These are phyloP conservation scores for Ophiostoma triangulosporum DNA, from an alignment of 2,329 filamentous ascomycete species.

Conservation along the genomic window DNA sequence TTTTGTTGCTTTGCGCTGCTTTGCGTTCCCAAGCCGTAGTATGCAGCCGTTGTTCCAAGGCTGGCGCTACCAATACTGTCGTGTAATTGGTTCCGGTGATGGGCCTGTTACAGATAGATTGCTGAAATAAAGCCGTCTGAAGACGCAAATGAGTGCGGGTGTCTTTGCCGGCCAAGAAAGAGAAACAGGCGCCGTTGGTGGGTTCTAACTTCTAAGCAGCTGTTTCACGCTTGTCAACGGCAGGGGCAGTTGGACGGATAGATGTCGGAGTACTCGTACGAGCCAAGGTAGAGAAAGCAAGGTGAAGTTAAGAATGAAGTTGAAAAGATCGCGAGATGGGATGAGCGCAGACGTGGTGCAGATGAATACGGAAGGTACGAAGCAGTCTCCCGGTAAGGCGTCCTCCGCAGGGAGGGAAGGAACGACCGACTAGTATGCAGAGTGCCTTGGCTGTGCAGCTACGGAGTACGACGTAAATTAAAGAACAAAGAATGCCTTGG, in stretches of 20 bases:
- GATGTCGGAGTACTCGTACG: too few species aligned
- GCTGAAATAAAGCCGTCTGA: too few species aligned
- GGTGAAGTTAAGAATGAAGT: neutral
- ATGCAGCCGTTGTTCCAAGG: too few species aligned
- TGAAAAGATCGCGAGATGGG: neutral
- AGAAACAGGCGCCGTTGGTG: neutral
- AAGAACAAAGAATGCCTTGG: neutral
- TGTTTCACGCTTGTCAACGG: slow-evolving; percentile 5
- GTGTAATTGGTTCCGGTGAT: too few species aligned
- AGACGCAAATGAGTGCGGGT: too few species aligned
- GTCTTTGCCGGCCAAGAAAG: neutral
- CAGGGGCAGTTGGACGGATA: too few species aligned
- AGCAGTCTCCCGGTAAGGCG: neutral
- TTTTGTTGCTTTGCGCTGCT: neutral
- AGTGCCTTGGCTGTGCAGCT: neutral
- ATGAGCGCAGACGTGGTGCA: neutral
- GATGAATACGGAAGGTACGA: neutral
- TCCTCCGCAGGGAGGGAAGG: neutral
- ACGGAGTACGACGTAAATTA: too few species aligned
- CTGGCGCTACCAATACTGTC: too few species aligned
- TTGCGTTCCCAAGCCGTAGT: too few species aligned
- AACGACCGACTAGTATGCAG: neutral
- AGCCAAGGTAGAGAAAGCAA: neutral
- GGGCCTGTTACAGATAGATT: too few species aligned
- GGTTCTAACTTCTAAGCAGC: neutral